A percentile compares a stretch with the other conserved stretches of the same genome.
phyloP scores from a whole-genome alignment of 495 filamentous ascomycete genomes.

The Darksidea phi region DNA sequence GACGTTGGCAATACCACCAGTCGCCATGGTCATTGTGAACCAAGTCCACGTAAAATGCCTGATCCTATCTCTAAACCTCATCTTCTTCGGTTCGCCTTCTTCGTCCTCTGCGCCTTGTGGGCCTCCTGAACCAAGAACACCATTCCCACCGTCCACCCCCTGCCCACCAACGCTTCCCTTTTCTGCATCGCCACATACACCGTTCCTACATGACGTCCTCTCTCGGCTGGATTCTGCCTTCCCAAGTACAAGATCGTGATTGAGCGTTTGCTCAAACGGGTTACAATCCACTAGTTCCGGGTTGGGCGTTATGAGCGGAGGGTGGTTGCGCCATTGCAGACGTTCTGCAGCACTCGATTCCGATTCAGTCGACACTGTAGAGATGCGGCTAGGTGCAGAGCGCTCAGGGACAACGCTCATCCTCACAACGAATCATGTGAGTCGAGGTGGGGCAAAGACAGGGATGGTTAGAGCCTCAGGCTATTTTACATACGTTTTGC shows the following conservation, averaged over 20 bases:
- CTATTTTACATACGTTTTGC: too few relatives aligned
- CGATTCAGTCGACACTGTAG: conserved; percentile 9
- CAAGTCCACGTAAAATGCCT: conserved; percentile 49
- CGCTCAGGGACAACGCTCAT: not conserved
- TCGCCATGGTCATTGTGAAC: conserved; percentile 65
- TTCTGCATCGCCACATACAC: not conserved
- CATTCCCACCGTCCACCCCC: conserved; percentile 1
- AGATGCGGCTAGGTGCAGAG: not conserved
- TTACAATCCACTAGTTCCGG: not conserved
- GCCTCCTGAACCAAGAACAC: not conserved
- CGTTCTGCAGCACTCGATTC: conserved; percentile 11
- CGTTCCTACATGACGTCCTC: too few relatives aligned
- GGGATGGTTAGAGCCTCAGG: too few relatives aligned
- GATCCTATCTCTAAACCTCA: conserved; percentile 40
- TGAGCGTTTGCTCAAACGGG: conserved; percentile 14
- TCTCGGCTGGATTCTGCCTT: too few relatives aligned
- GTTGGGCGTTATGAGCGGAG: conserved; percentile 3
- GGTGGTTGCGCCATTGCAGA: conserved; percentile 25
- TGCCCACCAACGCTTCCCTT: not conserved
- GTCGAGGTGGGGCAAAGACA: too few relatives aligned
- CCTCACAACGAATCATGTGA: too few relatives aligned
- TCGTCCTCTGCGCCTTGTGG: conserved; percentile 2
- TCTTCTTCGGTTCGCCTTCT: conserved; percentile 9
- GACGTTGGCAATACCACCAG: conserved; percentile 79
- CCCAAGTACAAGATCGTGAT: not conserved